A percentile compares a stretch with the other conserved stretches of the same genome.
Conservation (phyloP, 352 stramenopile genomes). For the Phytophthora tentaculata region DNA sequence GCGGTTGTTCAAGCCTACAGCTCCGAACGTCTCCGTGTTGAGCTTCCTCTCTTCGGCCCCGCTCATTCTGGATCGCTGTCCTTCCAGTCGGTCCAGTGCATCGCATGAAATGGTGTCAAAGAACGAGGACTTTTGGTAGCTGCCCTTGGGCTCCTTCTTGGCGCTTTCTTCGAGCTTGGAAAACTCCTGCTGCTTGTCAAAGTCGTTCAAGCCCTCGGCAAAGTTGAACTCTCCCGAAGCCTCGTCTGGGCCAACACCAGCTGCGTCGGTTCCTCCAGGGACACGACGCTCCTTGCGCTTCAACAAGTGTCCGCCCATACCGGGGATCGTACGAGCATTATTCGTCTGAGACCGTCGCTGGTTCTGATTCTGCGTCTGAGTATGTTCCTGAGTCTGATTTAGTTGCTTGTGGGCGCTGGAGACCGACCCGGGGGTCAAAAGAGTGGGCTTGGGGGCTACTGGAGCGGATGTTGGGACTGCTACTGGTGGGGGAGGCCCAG, state of each 20-base stretch:
- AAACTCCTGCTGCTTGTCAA: conserved; percentile 85
- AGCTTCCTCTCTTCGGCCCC: conserved; percentile 84
- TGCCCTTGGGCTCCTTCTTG: conserved; percentile 53
- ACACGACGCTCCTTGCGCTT: conserved; percentile 80
- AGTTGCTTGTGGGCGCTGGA: conserved; percentile 43
- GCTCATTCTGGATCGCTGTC: conserved; percentile 68
- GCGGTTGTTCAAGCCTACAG: conserved; percentile 86
- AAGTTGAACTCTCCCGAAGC: conserved; percentile 79
- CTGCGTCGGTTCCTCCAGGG: conserved; percentile 35
- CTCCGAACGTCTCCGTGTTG: conserved; percentile 91
- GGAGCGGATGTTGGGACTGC: conserved; percentile 13
- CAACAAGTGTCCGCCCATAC: conserved; percentile 84
- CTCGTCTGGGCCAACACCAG: conserved; percentile 18
- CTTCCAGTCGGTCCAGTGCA: conserved; percentile 81
- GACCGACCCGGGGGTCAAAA: conserved; percentile 65
- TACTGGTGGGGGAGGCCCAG: conserved; percentile 24
- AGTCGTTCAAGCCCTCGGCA: conserved; percentile 61
- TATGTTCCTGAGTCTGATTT: conserved; percentile 12
- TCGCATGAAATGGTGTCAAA: conserved; percentile 92
- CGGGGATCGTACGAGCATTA: conserved; percentile 65
- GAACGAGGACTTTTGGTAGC: conserved; percentile 91
- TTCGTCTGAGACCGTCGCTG: conserved; percentile 26
- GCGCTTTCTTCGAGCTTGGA: conserved; percentile 61
- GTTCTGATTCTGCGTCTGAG: conserved; percentile 19
- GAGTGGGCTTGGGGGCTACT: conserved; percentile 40